Conservation (phyloP, 164 flowering plant genomes). For the Vitis cinerea region DNA sequence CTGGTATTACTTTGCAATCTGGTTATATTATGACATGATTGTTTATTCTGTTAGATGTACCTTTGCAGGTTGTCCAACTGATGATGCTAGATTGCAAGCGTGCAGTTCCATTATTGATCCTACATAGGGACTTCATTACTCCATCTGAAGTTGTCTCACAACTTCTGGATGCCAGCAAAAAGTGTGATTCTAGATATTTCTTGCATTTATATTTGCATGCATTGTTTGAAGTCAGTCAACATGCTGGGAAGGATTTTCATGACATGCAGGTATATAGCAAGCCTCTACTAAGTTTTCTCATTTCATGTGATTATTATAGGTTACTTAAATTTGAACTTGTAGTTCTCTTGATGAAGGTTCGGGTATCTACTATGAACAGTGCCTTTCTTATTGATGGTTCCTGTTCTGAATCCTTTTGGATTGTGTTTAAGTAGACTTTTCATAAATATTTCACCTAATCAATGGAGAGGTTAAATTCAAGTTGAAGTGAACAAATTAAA, state of each 20-base stretch:
- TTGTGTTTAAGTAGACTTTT: too few relatives aligned
- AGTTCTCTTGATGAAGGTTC: background rate
- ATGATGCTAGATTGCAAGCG: slow-evolving; percentile 88
- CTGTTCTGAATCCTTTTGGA: too few relatives aligned
- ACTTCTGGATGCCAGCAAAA: slow-evolving; percentile 53
- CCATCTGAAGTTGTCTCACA: slow-evolving; percentile 82
- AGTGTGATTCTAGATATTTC: slow-evolving; percentile 72
- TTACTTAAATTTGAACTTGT: background rate
- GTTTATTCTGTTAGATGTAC: slow-evolving; percentile 9
- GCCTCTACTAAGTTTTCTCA: background rate
- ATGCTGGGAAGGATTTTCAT: slow-evolving; percentile 91
- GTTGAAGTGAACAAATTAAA: too few relatives aligned
- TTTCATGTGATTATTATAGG: background rate
- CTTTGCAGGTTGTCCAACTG: slow-evolving; percentile 73
- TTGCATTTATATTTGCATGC: slow-evolving; percentile 87
- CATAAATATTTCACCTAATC: too few relatives aligned
- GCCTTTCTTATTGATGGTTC: too few relatives aligned
- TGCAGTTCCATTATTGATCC: slow-evolving; percentile 76
- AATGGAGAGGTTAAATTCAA: too few relatives aligned
- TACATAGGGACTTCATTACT: slow-evolving; percentile 62
- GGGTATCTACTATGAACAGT: too few relatives aligned
- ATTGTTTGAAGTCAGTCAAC: slow-evolving; percentile 71
- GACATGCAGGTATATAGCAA: slow-evolving; percentile 81
- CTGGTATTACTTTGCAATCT: background rate
- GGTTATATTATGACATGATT: background rate